A percentile compares a stretch with the other conserved stretches of the same genome.
Conservation (phyloP, 352 stramenopile species). For the Globisporangium alternatum region DNA sequence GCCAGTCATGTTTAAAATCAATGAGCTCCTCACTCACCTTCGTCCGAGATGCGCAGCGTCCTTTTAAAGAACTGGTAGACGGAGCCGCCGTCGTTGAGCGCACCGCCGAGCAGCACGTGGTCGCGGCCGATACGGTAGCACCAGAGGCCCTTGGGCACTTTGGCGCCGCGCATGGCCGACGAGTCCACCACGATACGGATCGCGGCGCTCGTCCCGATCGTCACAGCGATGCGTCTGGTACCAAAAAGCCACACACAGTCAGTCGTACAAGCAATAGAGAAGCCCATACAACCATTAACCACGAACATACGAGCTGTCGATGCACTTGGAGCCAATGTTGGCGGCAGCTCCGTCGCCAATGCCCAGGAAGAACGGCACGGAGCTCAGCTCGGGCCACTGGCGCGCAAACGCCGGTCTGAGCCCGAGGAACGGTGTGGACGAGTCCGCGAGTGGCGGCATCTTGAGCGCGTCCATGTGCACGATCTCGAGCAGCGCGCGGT, state of each 20-base stretch:
- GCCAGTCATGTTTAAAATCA: background rate
- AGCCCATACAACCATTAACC: background rate
- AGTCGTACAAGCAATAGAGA: background rate
- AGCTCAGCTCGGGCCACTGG: constrained; percentile 71
- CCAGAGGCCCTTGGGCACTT: constrained; percentile 90
- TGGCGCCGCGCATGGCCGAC: constrained; percentile 41
- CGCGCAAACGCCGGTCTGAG: constrained; percentile 51
- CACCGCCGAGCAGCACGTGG: constrained; percentile 90
- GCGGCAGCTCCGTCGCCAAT: constrained; percentile 92
- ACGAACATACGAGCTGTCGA: constrained; percentile 47
- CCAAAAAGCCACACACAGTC: background rate
- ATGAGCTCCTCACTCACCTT: constrained; percentile 30
- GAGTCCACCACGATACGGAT: constrained; percentile 84
- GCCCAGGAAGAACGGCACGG: constrained; percentile 84
- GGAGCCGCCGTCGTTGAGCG: constrained; percentile 96
- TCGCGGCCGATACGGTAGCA: constrained; percentile 91
- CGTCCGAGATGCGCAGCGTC: constrained; percentile 53
- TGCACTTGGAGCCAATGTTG: constrained; percentile 94
- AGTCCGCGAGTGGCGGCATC: constrained; percentile 71
- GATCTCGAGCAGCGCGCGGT: constrained; percentile 73
- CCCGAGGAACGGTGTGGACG: constrained; percentile 54
- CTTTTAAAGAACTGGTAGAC: constrained; percentile 90
- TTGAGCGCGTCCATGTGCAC: constrained; percentile 67
- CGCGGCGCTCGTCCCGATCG: constrained; percentile 93
- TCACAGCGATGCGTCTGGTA: constrained; percentile 87